These are phyloP conservation scores for Hypoxylon fragiforme DNA, from an alignment of 495 filamentous ascomycete species.

Conservation along the genomic window DNA sequence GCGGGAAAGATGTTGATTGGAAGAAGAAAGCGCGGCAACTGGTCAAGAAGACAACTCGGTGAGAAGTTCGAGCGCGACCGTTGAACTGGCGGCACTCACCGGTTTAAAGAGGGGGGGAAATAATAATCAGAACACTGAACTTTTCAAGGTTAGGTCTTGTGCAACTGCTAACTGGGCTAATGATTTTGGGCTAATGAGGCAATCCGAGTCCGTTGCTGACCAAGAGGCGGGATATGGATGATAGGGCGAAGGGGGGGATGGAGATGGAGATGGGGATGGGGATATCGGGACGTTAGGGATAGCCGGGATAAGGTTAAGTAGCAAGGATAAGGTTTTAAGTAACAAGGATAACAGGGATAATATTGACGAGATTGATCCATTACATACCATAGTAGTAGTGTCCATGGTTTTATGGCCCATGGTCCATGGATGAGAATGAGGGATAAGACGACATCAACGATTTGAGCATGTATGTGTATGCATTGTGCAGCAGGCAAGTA, in stretches of 20 bases:
- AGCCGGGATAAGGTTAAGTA: neutral
- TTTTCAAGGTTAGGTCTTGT: conserved; percentile 27
- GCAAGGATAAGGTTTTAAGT: neutral
- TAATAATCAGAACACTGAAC: conserved; percentile 16
- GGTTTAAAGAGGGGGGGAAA: conserved; percentile 45
- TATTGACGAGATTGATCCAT: conserved; percentile 2
- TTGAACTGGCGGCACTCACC: conserved; percentile 40
- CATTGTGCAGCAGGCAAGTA: too few species aligned
- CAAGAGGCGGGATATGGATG: conserved; percentile 27
- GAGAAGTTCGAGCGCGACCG: conserved; percentile 36
- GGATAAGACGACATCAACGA: too few species aligned
- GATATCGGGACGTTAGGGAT: conserved; percentile 17
- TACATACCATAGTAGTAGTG: too few species aligned
- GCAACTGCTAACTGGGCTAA: conserved; percentile 20
- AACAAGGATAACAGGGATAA: conserved; percentile 1
- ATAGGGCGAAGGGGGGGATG: conserved; percentile 18
- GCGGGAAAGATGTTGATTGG: conserved; percentile 39
- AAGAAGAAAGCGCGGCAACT: conserved; percentile 33
- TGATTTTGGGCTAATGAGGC: conserved; percentile 29
- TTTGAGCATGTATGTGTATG: too few species aligned
- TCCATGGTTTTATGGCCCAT: too few species aligned
- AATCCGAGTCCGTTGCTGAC: conserved; percentile 30
- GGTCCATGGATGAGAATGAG: too few species aligned
- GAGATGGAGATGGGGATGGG: conserved; percentile 9
- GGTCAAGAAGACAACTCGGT: conserved; percentile 38